These are phyloP conservation scores for Marasmius fiardii DNA, from an alignment of 1,284 basidiomycete genomes.

Conservation along the genomic window DNA sequence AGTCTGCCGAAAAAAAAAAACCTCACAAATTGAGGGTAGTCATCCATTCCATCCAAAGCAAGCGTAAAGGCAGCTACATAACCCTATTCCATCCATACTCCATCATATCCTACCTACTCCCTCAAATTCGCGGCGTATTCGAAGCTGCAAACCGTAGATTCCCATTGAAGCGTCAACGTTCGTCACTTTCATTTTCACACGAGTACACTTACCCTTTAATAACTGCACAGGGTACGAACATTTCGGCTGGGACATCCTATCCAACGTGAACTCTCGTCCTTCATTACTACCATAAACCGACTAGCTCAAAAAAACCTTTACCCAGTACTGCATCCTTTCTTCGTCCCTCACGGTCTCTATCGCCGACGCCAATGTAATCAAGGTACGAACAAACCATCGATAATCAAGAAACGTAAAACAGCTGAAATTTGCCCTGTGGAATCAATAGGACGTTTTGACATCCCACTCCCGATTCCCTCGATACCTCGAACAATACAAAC, in stretches of 20 bases:
- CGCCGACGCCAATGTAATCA: neutral
- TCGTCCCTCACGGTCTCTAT: neutral
- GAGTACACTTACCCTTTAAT: neutral
- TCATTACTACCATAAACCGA: neutral
- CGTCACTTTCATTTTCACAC: neutral
- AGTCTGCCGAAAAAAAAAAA: neutral
- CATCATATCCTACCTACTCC: neutral
- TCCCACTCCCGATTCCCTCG: constrained; percentile 27
- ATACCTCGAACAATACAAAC: constrained; percentile 24
- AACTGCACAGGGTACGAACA: neutral
- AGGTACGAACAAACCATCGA: neutral
- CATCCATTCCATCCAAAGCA: neutral
- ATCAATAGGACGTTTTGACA: neutral
- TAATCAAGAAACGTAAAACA: neutral
- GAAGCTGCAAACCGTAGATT: neutral
- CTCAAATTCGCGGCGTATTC: neutral
- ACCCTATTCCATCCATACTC: neutral
- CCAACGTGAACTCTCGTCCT: neutral
- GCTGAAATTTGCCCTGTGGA: neutral
- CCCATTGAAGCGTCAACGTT: neutral
- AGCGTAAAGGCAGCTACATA: neutral
- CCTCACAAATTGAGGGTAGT: neutral
- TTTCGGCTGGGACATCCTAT: neutral
- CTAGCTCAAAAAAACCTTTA: neutral
- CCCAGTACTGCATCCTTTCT: neutral